Base-by-base conservation (phyloP, 495 filamentous ascomycete genomes). In the Daldinia decipiens region DNA sequence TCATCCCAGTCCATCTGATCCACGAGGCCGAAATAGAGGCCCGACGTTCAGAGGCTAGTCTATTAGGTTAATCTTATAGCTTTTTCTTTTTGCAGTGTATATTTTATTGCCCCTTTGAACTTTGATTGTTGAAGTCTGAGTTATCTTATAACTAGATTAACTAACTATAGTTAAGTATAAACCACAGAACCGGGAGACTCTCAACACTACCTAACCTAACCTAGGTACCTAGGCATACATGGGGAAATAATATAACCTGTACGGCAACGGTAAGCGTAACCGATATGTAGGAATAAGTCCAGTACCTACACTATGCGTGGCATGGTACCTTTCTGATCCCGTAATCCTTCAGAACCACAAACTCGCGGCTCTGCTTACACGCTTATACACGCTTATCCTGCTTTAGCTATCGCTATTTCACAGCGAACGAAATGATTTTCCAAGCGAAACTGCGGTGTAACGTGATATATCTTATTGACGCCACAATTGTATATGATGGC, bases 261-360 rank as follows among this genome's bases (percentile, higher is more conserved):
- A 47, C 17, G 43, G 11, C 3, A 47, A 11, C 24, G 21, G 36
- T 21, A 57, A n/a, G 32, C 47, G 34, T 59, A 66, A 26, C 58
- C 62, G 58, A 38, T 54, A 52, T 64, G 38, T n/a, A 62, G 38
- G 53, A 29, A 43, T 31, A 53, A n/a, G 12, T 47, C n/a, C 0
- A 32, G 15, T 47, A 24, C n/a, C n/a, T n/a, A n/a, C 21, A 2
- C 21, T 2, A 24, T 21, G 27, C 12, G 15, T 61, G 50, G 34
- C 43, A 47, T 24, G 17, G 29, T 36, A 21, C 56, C 58, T 17
- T 54, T 34, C 50, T 72, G 60, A 72, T 72, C 70, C 70, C 60
- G 64, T 32, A 72, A 64, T 72, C 70, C 70, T 68, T 45, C 64
- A 68, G 36, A 71, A 21, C 26, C 38, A 59, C 34, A 59, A 11